phyloP scores from a whole-genome alignment of 768 basidiomycete species.

The Trametes maxima region DNA sequence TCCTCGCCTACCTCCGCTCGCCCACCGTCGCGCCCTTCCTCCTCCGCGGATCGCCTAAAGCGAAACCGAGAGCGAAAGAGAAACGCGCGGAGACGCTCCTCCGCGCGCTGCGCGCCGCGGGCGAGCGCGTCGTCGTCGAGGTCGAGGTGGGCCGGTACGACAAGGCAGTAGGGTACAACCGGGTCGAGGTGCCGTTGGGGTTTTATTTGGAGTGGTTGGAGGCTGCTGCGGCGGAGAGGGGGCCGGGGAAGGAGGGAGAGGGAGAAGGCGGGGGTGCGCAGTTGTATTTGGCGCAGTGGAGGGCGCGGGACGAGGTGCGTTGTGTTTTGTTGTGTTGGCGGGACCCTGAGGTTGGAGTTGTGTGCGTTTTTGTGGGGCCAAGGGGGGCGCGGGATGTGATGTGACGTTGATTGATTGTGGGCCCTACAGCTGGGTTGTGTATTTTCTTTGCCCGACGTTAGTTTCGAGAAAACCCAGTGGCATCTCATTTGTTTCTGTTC shows the following conservation, averaged over 20 bases:
- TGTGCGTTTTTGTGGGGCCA: not conserved
- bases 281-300: constrained; percentile 27
- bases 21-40: constrained; percentile 2
- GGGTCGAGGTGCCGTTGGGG: constrained; percentile 20
- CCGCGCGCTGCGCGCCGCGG: constrained; percentile 10
- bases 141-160: constrained; percentile 30
- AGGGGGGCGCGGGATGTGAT: too few species aligned
- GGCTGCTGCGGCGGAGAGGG: too few species aligned
- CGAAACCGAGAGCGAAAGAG: too few species aligned
- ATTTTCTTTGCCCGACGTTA: not conserved
- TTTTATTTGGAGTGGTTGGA: constrained; percentile 28
- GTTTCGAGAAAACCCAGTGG: not conserved
- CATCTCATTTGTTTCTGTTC: not conserved
- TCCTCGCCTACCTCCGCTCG: constrained; percentile 8
- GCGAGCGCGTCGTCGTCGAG: constrained; percentile 25
- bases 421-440: too few species aligned
- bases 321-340: not conserved
- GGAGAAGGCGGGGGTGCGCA: constrained; percentile 2
- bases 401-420: too few species aligned
- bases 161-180: constrained; percentile 4
- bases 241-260: not conserved
- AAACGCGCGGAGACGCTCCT: constrained; percentile 13
- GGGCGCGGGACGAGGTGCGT: constrained; percentile 27
- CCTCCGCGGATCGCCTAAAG: too few species aligned
- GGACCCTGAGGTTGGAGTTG: not conserved